Base-by-base conservation (phyloP, 345 rosid genomes). In the Isatis tinctoria region DNA sequence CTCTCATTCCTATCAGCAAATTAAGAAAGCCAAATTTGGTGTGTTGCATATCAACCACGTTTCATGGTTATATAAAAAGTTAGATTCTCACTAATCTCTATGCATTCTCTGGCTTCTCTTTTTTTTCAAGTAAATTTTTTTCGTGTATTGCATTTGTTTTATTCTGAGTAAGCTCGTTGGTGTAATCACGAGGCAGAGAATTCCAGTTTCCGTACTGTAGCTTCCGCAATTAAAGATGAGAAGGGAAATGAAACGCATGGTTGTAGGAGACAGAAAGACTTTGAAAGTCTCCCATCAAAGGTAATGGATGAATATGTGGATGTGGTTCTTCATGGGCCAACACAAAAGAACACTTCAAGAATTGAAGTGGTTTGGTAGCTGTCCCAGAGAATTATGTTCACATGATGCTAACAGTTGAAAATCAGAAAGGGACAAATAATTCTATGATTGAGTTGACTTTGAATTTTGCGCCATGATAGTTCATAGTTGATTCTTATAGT, bases 261-360 rank as follows among this genome's bases (percentile, higher is more conserved):
- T 43, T 73, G 20, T 56, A 56, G n/a, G 57, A 73, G 72, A 24
- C 28, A 65, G 22, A 16, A 56, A 73, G 77, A 65, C 72, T 73
- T 54, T 74, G 59, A 56, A 72, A 54, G 71, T 54, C 59, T 45
- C 51, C 78, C 72, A 74, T 72, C 12, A 45, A 74, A 45, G 11
- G 11, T 66, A 32, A 45, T 36, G 41, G 39, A 65, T 26, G 72
- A 57, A 36, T 65, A 66, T 74, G 78, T 74, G 66, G 72, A 66
- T 27, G 51, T 74, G 65, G 58, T 65, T 40, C 22, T 65, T 73
- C 40, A 65, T 65, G 71, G 65, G 57, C 22, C 49, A 64, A 8
- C 36, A 73, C 65, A 65, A 54, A 22, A 22, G 48, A 65, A 30
- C 57, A 65, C 44, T 54, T 18, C 41, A 33, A 32, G 24, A 57